phyloP scores from a whole-genome alignment of 176 grass and related monocot genomes.

The Zea mays region DNA sequence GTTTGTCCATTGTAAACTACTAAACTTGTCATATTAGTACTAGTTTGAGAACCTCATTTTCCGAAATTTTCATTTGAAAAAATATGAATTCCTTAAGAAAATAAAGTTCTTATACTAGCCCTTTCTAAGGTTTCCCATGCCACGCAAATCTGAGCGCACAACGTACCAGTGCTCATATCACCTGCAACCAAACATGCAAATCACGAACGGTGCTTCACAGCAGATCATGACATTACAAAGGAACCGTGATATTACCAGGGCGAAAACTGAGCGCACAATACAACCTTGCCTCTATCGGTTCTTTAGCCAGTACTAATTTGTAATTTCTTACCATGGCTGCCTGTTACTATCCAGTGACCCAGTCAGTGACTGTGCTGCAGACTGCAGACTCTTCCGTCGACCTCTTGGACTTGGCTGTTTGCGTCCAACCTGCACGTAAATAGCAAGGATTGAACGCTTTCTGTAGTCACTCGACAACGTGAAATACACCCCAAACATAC shows the following conservation, averaged over 20 bases:
- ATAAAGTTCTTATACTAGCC: too few relatives aligned
- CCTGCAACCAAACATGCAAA: conserved; percentile 4
- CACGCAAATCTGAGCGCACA: not conserved
- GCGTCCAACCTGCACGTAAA: not conserved
- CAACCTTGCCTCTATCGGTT: not conserved
- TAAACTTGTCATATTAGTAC: not conserved
- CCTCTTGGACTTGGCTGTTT: conserved; percentile 21
- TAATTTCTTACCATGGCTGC: not conserved
- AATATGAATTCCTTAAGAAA: too few relatives aligned
- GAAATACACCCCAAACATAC: not conserved
- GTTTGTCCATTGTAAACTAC: not conserved
- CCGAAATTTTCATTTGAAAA: too few relatives aligned
- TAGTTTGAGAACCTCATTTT: too few relatives aligned
- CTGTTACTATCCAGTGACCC: not conserved
- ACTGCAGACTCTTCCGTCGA: not conserved
- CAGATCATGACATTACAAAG: not conserved
- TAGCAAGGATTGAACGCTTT: not conserved
- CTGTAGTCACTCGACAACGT: conserved; percentile 2
- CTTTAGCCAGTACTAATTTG: not conserved
- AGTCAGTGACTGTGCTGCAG: not conserved
- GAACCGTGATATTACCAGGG: not conserved
- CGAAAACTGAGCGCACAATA: not conserved
- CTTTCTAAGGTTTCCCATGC: not conserved
- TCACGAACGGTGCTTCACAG: not conserved
- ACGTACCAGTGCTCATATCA: conserved; percentile 10